Conservation (phyloP, 495 filamentous ascomycete species). For the Choiromyces venosus region DNA sequence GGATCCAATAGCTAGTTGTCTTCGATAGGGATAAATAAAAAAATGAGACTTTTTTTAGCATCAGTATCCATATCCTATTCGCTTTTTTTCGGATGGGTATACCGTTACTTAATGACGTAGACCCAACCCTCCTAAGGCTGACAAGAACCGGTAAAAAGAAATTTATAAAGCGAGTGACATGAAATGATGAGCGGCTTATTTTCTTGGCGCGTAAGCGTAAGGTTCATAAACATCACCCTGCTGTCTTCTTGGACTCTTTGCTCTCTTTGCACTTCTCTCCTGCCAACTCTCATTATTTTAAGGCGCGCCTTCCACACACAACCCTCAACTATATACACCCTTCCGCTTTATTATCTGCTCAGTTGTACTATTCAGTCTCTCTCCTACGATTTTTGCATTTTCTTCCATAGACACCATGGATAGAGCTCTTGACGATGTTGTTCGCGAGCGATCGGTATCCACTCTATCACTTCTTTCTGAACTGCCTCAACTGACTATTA, state of each 20-base stretch:
- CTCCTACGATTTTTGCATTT: constrained; percentile 6
- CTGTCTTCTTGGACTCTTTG: not conserved
- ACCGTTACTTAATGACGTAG: not conserved
- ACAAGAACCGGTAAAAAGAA: not conserved
- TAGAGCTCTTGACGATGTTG: constrained; percentile 77
- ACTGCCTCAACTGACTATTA: not conserved
- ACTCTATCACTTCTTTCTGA: not conserved
- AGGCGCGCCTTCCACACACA: not conserved
- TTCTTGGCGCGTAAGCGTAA: not conserved
- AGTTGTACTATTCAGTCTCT: constrained; percentile 7
- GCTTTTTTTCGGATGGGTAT: no score
- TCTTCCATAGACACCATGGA: constrained; percentile 54
- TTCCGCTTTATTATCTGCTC: not conserved
- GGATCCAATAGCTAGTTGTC: not conserved
- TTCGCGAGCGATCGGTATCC: constrained; percentile 71
- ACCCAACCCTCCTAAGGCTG: not conserved
- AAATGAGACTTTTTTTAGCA: not conserved
- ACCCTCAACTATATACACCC: not conserved
- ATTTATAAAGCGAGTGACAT: not conserved
- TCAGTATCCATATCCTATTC: not conserved
- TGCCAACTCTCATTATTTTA: constrained; percentile 2
- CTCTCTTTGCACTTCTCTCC: not conserved
- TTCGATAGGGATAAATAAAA: not conserved
- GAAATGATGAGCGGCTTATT: not conserved
- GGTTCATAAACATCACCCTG: not conserved